phyloP scores from a whole-genome alignment of 1,284 basidiomycete species.

The Wallemia mellicola region DNA sequence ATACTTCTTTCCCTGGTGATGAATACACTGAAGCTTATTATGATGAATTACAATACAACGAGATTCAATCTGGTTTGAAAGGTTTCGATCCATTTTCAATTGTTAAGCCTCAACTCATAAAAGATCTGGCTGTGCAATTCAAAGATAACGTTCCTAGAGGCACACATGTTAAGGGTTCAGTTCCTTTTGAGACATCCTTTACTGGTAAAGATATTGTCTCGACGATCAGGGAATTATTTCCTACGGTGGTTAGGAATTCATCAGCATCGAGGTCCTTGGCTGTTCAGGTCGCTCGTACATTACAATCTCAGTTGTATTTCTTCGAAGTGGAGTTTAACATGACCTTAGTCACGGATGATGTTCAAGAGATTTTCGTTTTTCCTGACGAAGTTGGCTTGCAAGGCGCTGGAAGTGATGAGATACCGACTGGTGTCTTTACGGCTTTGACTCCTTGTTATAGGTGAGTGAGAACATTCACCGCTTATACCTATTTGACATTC shows the following conservation, averaged over 20 bases:
- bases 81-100: conserved; percentile 10
- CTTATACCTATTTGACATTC: not conserved
- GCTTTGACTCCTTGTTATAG: conserved; percentile 40
- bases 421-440: conserved; percentile 57
- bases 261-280: conserved; percentile 30
- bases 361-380: conserved; percentile 90
- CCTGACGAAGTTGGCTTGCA: conserved; percentile 45
- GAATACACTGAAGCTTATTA: conserved; percentile 22
- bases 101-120: conserved; percentile 59
- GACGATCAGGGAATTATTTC: conserved; percentile 46
- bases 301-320: conserved; percentile 79
- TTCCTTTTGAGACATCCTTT: conserved; percentile 57
- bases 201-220: conserved; percentile 75
- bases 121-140: conserved; percentile 59
- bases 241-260: conserved; percentile 39
- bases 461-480: not conserved
- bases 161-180: conserved; percentile 64
- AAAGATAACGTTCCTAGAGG: conserved; percentile 56
- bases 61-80: conserved; percentile 24
- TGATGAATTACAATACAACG: conserved; percentile 29
- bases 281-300: conserved; percentile 50
- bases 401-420: conserved; percentile 32
- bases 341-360: conserved; percentile 50
- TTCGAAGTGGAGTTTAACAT: conserved; percentile 92
- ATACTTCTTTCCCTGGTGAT: conserved; percentile 1